phyloP scores from a whole-genome alignment of 495 filamentous ascomycete species.

The Tuber borchii region DNA sequence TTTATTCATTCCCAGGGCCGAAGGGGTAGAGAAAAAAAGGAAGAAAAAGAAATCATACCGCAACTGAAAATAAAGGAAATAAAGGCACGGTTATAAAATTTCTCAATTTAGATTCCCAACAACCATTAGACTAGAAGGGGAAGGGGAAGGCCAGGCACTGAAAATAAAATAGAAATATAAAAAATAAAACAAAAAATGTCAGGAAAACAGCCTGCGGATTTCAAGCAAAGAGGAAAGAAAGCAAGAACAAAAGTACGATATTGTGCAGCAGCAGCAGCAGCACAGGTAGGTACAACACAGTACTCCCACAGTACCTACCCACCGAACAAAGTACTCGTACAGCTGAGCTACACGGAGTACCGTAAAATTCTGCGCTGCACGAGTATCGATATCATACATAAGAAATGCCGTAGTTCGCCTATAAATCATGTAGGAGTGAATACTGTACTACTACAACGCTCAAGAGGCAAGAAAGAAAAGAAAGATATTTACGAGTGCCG shows the following conservation, averaged over 20 bases:
- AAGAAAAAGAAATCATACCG: background rate
- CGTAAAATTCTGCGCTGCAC: background rate
- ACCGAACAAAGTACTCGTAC: too few relatives aligned
- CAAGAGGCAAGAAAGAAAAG: background rate
- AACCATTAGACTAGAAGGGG: background rate
- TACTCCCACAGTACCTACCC: too few relatives aligned
- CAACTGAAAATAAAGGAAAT: background rate
- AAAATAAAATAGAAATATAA: background rate
- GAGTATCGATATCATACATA: background rate
- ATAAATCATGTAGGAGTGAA: background rate
- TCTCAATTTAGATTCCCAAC: background rate
- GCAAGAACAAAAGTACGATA: background rate
- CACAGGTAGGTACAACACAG: background rate
- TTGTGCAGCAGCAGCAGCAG: background rate
- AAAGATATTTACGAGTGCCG: background rate
- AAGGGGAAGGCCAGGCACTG: background rate
- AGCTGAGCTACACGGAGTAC: too few relatives aligned
- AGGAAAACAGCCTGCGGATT: background rate
- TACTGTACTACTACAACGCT: background rate
- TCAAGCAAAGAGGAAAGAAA: background rate
- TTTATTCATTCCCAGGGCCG: background rate
- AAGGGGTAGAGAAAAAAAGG: background rate
- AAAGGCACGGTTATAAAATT: background rate
- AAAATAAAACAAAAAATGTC: background rate
- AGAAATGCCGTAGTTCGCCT: background rate